phyloP scores from a whole-genome alignment of 1,284 basidiomycete species.

The Ustanciosporium gigantosporum region DNA sequence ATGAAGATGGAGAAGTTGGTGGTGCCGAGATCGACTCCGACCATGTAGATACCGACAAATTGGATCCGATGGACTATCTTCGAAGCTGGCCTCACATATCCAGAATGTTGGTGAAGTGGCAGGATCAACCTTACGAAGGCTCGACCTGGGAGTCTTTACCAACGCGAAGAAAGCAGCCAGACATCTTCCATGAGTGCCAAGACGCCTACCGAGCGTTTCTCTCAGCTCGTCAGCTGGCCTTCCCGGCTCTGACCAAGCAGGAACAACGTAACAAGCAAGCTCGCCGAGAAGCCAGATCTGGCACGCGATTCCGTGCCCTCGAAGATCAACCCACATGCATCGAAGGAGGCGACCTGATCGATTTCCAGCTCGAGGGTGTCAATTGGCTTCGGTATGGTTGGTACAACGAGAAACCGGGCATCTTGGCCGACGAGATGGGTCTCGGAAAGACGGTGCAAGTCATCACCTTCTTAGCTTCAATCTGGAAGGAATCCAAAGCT shows the following conservation, averaged over 20 bases:
- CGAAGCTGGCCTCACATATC: conserved; percentile 29
- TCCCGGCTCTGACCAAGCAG: conserved; percentile 65
- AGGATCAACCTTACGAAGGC: conserved; percentile 84
- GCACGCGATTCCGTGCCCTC: conserved; percentile 56
- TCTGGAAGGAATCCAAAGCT: conserved; percentile 65
- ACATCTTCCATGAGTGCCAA: conserved; percentile 70
- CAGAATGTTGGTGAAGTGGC: conserved; percentile 72
- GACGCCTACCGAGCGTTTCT: conserved; percentile 72
- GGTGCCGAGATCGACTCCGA: conserved; percentile 26
- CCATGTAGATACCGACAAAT: conserved; percentile 6
- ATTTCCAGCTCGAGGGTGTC: conserved; percentile 77
- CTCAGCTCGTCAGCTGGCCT: conserved; percentile 68
- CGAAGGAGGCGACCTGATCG: conserved; percentile 62
- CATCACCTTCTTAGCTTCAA: conserved; percentile 78
- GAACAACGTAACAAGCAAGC: conserved; percentile 46
- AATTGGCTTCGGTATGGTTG: conserved; percentile 73
- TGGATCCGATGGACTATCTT: conserved; percentile 18
- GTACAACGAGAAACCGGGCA: conserved; percentile 77
- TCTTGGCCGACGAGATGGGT: conserved; percentile 94
- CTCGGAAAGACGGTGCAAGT: conserved; percentile 94
- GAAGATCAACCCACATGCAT: conserved; percentile 63
- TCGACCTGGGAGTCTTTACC: conserved; percentile 85
- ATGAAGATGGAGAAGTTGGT: conserved; percentile 16
- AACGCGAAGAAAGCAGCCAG: conserved; percentile 67
- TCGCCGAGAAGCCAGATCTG: conserved; percentile 18